phyloP scores from a whole-genome alignment of 2,329 filamentous ascomycete genomes.

The Claviceps arundinis region DNA sequence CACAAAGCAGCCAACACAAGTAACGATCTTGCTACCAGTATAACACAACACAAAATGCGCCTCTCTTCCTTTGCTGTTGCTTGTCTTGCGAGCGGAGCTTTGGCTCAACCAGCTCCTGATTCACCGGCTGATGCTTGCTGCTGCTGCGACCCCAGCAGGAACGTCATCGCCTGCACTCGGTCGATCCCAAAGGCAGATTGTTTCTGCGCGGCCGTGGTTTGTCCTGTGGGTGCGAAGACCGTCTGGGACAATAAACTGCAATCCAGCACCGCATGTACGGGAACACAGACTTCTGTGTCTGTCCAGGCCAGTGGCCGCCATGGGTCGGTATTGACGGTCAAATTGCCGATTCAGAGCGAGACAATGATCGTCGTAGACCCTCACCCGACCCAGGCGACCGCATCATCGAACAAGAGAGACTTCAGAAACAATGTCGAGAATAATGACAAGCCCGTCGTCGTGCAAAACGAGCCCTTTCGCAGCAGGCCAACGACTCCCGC shows the following conservation, averaged over 20 bases:
- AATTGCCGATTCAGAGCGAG: neutral
- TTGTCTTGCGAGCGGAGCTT: conserved; percentile 1
- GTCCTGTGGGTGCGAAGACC: conserved; percentile 11
- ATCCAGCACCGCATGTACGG: neutral
- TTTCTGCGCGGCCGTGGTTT: conserved; percentile 14
- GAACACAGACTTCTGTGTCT: neutral
- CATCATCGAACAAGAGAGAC: neutral
- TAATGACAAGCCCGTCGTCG: neutral
- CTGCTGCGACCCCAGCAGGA: conserved; percentile 18
- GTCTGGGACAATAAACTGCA: conserved; percentile 4
- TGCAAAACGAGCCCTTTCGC: neutral
- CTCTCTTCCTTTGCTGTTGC: conserved; percentile 9
- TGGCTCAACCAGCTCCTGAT: conserved; percentile 1
- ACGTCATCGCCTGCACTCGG: conserved; percentile 14
- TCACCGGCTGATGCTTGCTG: conserved; percentile 16
- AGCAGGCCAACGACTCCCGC: neutral
- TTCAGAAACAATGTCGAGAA: neutral
- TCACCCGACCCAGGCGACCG: neutral
- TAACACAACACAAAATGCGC: conserved; percentile 8
- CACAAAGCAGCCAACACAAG: neutral
- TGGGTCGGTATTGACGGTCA: neutral
- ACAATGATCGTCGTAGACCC: neutral
- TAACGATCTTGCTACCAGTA: neutral
- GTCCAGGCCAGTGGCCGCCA: neutral
- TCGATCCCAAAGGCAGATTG: conserved; percentile 11